Percentiles rank a stretch among this genome's conserved stretches.
Evolutionary conservation across 306 rosid species (phyloP).

Genomic region (Amphicarpaea edgeworthii): DNA sequence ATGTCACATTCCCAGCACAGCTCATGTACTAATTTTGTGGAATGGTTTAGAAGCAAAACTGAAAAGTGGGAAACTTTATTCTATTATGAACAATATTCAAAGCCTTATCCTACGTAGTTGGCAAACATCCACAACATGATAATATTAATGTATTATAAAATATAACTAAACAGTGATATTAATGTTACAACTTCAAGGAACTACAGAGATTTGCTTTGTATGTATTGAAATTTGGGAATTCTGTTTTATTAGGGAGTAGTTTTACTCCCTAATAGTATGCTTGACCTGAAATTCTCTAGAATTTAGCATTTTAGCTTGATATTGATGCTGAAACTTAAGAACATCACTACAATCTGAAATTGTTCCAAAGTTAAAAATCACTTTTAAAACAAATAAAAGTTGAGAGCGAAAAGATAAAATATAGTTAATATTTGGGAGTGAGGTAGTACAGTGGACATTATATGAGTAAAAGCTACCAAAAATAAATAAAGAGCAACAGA

Average conservation of each 20-base stretch:
- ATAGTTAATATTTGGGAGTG: conserved; percentile 30
- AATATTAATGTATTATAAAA: neutral
- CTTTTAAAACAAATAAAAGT: conserved; percentile 17
- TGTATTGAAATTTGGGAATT: no score
- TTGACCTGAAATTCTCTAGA: conserved; percentile 28
- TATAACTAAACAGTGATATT: conserved; percentile 23
- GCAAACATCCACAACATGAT: neutral
- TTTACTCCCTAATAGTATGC: no score
- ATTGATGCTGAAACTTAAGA: conserved; percentile 40
- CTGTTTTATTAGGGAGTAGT: no score
- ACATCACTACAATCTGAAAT: conserved; percentile 30
- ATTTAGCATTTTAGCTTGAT: conserved; percentile 43
- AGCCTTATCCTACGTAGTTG: neutral
- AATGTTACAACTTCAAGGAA: conserved; percentile 21
- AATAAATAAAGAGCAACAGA: conserved; percentile 49
- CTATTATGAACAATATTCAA: neutral
- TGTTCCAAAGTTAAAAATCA: conserved; percentile 23
- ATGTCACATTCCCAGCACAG: conserved; percentile 28
- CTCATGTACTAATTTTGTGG: conserved; percentile 1
- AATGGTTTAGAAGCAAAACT: conserved; percentile 29
- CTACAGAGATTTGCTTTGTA: conserved; percentile 5
- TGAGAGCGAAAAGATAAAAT: conserved; percentile 30
- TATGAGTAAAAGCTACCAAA: conserved; percentile 39
- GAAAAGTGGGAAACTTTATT: conserved; percentile 24
- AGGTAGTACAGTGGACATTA: conserved; percentile 33